Evolutionary conservation across 768 basidiomycete species (phyloP).

Genomic region (Pleurotus tuoliensis): DNA sequence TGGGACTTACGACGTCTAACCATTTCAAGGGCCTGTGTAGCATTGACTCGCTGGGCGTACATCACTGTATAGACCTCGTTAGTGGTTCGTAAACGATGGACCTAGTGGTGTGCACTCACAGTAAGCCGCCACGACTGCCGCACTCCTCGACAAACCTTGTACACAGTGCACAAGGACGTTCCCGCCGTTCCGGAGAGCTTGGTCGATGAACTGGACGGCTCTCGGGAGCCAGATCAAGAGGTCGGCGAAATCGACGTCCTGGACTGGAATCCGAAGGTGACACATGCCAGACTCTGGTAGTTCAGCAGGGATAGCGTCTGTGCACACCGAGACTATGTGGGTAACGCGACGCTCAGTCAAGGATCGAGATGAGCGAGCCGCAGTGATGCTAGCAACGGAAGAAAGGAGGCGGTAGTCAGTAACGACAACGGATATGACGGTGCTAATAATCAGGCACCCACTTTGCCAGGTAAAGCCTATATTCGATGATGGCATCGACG

Average conservation of each 20-base stretch:
- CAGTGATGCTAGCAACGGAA: slow-evolving; percentile 48
- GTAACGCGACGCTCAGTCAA: slow-evolving; percentile 73
- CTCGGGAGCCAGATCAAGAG: slow-evolving; percentile 62
- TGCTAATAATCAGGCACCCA: slow-evolving; percentile 36
- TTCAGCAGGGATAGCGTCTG: slow-evolving; percentile 68
- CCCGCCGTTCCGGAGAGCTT: slow-evolving; percentile 54
- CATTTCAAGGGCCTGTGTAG: slow-evolving; percentile 54
- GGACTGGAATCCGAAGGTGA: slow-evolving; percentile 68
- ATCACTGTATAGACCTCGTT: slow-evolving; percentile 45
- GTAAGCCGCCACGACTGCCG: slow-evolving; percentile 73
- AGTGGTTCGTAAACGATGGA: neutral
- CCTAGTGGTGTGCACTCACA: slow-evolving; percentile 37
- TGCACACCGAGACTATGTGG: slow-evolving; percentile 76
- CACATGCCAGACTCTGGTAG: slow-evolving; percentile 62
- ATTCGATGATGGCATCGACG: slow-evolving; percentile 62
- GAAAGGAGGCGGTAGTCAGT: slow-evolving; percentile 11
- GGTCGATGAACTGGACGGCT: slow-evolving; percentile 64
- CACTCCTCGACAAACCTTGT: slow-evolving; percentile 63
- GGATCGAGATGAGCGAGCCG: slow-evolving; percentile 67
- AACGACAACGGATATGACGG: slow-evolving; percentile 14
- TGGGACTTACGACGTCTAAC: slow-evolving; percentile 52
- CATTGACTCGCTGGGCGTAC: slow-evolving; percentile 53
- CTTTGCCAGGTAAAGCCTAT: slow-evolving; percentile 72
- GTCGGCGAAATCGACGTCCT: slow-evolving; percentile 69
- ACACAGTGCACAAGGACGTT: slow-evolving; percentile 64